These are phyloP conservation scores for Alternaria sp. DNA, from an alignment of 2,329 filamentous ascomycete species.

Conservation along the genomic window DNA sequence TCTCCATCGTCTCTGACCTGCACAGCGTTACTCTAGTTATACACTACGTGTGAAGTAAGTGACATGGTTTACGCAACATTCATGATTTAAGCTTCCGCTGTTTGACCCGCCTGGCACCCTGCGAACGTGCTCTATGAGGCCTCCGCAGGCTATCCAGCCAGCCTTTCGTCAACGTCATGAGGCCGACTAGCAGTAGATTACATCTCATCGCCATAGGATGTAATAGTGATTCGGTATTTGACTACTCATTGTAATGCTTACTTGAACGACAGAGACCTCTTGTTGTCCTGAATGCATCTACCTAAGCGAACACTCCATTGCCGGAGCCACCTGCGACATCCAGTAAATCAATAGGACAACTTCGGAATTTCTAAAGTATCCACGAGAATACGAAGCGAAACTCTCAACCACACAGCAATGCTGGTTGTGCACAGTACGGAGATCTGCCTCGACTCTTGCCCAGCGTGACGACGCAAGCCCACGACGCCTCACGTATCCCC, in stretches of 20 bases:
- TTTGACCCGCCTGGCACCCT: neutral
- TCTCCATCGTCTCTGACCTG: neutral
- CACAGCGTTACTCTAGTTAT: neutral
- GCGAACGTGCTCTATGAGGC: neutral
- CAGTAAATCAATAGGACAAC: neutral
- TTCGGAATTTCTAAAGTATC: neutral
- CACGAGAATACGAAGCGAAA: neutral
- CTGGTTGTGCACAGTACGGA: neutral
- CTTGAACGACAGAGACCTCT: neutral
- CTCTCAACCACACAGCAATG: neutral
- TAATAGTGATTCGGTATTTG: neutral
- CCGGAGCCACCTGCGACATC: neutral
- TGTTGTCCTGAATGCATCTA: neutral
- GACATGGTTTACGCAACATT: neutral
- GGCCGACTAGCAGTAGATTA: neutral
- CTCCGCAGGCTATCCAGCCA: neutral
- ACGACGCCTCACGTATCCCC: conserved; percentile 6
- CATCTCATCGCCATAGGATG: neutral
- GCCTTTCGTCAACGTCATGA: neutral
- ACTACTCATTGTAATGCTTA: conserved; percentile 1
- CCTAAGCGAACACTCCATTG: neutral
- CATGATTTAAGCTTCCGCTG: neutral
- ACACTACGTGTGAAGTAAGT: neutral
- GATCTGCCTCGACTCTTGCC: neutral
- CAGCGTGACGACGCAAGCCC: neutral